These are phyloP conservation scores for Zasmidium angulare DNA, from an alignment of 2,329 filamentous ascomycete genomes.

Conservation along the genomic window DNA sequence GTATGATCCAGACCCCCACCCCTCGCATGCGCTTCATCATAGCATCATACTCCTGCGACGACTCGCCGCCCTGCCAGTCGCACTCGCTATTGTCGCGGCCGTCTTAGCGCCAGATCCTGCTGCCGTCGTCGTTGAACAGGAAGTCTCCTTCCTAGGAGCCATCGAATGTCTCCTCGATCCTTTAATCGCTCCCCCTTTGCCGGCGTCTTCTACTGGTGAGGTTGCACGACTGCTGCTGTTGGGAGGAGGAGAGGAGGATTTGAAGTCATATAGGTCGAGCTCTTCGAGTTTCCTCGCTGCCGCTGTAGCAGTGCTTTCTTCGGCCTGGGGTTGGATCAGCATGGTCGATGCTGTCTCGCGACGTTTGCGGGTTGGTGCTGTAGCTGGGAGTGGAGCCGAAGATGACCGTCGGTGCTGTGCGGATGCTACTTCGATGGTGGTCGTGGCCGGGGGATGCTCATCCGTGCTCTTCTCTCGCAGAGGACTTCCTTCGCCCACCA, in stretches of 20 bases:
- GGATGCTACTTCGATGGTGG: not conserved
- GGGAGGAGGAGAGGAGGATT: slow-evolving; percentile 30
- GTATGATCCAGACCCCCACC: too few relatives aligned
- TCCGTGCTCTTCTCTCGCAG: slow-evolving; percentile 18
- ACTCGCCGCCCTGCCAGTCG: slow-evolving; percentile 28
- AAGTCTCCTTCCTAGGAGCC: not conserved
- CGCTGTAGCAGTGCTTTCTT: not conserved
- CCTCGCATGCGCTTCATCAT: too few relatives aligned
- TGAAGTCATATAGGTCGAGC: slow-evolving; percentile 36
- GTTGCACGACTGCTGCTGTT: slow-evolving; percentile 1
- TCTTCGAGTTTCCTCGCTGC: slow-evolving; percentile 30
- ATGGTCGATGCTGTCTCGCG: not conserved
- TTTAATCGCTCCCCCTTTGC: slow-evolving; percentile 19
- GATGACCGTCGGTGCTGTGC: not conserved
- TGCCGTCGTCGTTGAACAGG: not conserved
- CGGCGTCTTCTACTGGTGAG: slow-evolving; percentile 7
- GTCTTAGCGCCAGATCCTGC: not conserved
- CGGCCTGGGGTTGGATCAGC: not conserved
- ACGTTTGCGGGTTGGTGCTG: slow-evolving; percentile 1
- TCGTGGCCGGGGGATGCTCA: not conserved
- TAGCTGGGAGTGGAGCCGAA: slow-evolving; percentile 1
- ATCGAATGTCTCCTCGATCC: not conserved
- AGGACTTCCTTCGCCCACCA: slow-evolving; percentile 19
- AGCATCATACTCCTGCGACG: slow-evolving; percentile 37
- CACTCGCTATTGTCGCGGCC: slow-evolving; percentile 17